A percentile compares a stretch with the other conserved stretches of the same genome.
These are phyloP conservation scores for Mollisia scopiformis DNA, from an alignment of 2,329 filamentous ascomycete species.

Conservation along the genomic window DNA sequence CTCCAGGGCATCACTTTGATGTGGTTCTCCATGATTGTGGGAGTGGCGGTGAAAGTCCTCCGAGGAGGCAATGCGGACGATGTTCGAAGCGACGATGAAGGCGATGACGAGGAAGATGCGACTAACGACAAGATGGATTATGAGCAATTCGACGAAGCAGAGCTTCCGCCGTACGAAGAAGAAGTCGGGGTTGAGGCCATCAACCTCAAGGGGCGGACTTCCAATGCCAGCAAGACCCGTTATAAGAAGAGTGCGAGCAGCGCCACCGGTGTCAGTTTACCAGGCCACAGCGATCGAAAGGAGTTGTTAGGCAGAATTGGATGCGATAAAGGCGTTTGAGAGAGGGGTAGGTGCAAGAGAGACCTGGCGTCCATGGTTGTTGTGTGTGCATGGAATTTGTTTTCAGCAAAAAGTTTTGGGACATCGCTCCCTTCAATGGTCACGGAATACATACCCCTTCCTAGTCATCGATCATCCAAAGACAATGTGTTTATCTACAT, in stretches of 20 bases:
- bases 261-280: slow-evolving; percentile 36
- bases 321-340: slow-evolving; percentile 38
- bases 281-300: slow-evolving; percentile 38
- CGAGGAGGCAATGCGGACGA: slow-evolving; percentile 81
- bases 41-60: slow-evolving; percentile 80
- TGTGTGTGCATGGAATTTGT: not conserved
- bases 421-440: not conserved
- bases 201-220: slow-evolving; percentile 56
- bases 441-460: slow-evolving; percentile 1
- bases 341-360: not conserved
- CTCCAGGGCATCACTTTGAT: slow-evolving; percentile 80
- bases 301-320: slow-evolving; percentile 39
- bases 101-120: slow-evolving; percentile 64
- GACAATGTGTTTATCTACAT: not conserved
- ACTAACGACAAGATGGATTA: slow-evolving; percentile 37
- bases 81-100: slow-evolving; percentile 84
- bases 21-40: slow-evolving; percentile 90
- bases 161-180: slow-evolving; percentile 60
- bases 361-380: not conserved
- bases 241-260: slow-evolving; percentile 34
- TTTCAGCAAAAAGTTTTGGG: not conserved
- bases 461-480: not conserved
- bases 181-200: slow-evolving; percentile 76
- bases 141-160: slow-evolving; percentile 18
- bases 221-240: slow-evolving; percentile 22